Conservation (phyloP, 768 basidiomycete species). For the Pleurotus cornucopiae region DNA sequence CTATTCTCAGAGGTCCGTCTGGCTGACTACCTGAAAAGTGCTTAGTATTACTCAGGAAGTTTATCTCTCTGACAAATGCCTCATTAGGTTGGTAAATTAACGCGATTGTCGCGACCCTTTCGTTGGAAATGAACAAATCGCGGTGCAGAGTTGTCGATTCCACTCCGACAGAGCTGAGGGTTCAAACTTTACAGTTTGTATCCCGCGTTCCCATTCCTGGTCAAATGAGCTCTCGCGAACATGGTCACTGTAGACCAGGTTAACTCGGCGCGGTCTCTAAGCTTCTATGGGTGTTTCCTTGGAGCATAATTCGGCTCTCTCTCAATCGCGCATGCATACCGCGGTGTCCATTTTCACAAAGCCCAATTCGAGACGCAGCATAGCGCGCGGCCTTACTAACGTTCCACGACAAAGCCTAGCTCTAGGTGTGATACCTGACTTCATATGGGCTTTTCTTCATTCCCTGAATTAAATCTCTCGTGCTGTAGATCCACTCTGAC, state of each 20-base stretch:
- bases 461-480: neutral
- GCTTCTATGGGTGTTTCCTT: neutral
- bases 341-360: too few relatives aligned
- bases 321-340: too few relatives aligned
- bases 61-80: too few relatives aligned
- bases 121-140: neutral
- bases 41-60: too few relatives aligned
- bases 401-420: neutral
- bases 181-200: neutral
- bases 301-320: neutral
- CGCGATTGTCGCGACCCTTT: neutral
- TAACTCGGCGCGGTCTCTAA: neutral
- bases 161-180: neutral
- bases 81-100: neutral
- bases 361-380: neutral
- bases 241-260: neutral
- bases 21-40: neutral
- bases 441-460: neutral
- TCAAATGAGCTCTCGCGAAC: neutral
- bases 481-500: neutral
- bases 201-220: neutral
- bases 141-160: neutral
- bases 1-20: neutral
- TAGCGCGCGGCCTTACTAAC: neutral
- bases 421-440: neutral